phyloP scores from a whole-genome alignment of 352 stramenopile species.

The Pythium sp. region DNA sequence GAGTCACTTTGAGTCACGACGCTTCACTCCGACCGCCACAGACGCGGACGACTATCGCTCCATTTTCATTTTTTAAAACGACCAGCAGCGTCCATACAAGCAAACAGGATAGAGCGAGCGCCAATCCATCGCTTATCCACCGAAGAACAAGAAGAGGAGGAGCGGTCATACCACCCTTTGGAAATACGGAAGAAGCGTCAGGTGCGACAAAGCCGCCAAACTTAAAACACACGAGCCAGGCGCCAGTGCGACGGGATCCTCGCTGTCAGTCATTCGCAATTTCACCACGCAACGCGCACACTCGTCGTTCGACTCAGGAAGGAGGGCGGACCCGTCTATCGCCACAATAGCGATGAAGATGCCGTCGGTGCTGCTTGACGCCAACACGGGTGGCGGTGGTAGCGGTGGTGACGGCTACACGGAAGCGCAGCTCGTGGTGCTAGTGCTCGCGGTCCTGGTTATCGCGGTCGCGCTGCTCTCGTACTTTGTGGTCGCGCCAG shows the following conservation, averaged over 20 bases:
- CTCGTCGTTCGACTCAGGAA: neutral
- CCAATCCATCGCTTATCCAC: too few species aligned
- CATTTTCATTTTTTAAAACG: neutral
- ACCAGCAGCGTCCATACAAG: neutral
- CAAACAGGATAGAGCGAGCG: too few species aligned
- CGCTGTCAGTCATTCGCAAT: constrained; percentile 1
- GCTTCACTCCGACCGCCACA: neutral
- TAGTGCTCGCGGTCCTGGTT: constrained; percentile 52
- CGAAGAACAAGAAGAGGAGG: too few species aligned
- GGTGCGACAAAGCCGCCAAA: constrained; percentile 5
- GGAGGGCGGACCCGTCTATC: too few species aligned
- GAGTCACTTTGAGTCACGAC: constrained; percentile 7
- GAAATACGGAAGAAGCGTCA: neutral
- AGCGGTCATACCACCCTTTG: too few species aligned
- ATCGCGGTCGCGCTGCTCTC: constrained; percentile 63
- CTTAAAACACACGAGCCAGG: neutral
- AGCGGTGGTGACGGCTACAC: constrained; percentile 29
- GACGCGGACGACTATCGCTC: too few species aligned
- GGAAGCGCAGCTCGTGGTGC: constrained; percentile 51
- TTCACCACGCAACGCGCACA: neutral
- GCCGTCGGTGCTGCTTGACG: constrained; percentile 18
- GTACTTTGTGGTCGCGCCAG: constrained; percentile 75
- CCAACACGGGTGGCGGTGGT: neutral
- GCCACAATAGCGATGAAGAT: constrained; percentile 7
- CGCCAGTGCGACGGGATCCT: too few species aligned